These are phyloP conservation scores for Vitis cinerea DNA, from an alignment of 164 flowering plant genomes.

Conservation along the genomic window DNA sequence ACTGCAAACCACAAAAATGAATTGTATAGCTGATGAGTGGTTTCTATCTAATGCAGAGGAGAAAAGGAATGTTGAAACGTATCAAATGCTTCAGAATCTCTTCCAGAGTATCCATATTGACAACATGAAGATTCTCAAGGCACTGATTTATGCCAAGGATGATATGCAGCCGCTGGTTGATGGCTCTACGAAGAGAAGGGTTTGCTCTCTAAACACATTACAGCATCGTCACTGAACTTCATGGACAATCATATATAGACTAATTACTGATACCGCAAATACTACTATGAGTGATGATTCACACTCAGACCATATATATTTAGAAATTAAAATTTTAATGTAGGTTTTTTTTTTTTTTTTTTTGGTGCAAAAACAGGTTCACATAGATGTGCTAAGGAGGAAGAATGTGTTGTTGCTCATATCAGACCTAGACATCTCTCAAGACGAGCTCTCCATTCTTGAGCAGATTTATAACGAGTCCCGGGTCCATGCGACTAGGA, in stretches of 20 bases:
- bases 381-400: constrained; percentile 40
- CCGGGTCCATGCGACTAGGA: constrained; percentile 12
- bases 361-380: constrained; percentile 22
- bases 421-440: constrained; percentile 39
- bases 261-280: too few relatives aligned
- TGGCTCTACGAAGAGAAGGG: constrained; percentile 56
- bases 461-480: constrained; percentile 43
- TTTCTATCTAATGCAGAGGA: constrained; percentile 40
- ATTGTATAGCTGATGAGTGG: background rate
- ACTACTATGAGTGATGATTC: too few relatives aligned
- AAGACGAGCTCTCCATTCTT: constrained; percentile 37
- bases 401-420: constrained; percentile 47
- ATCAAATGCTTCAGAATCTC: constrained; percentile 35
- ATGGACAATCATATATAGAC: too few relatives aligned
- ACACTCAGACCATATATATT: background rate
- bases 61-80: constrained; percentile 47
- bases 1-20: background rate
- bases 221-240: too few relatives aligned
- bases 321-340: background rate
- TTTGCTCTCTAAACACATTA: constrained; percentile 7
- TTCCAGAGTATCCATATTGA: constrained; percentile 58
- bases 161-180: constrained; percentile 57
- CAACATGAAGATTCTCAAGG: constrained; percentile 65
- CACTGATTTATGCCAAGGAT: constrained; percentile 47
- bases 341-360: too few relatives aligned